Evolutionary conservation across 306 rosid species (phyloP).

Genomic region (Acacia confusa): DNA sequence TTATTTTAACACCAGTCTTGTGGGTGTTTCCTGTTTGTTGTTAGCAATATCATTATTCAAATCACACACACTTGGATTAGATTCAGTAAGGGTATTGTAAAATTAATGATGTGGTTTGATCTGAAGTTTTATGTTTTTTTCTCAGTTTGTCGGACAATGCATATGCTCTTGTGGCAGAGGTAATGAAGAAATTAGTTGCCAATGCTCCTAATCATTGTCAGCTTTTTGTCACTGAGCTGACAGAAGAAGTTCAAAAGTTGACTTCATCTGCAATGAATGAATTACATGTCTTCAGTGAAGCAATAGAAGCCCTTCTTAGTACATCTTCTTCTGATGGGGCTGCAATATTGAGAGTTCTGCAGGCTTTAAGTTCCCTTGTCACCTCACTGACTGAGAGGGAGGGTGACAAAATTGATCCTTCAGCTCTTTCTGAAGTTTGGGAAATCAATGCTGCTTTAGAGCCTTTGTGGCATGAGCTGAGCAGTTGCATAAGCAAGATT

Average conservation of each 20-base stretch:
- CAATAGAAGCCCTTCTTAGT: slow-evolving; percentile 79
- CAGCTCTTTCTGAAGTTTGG: slow-evolving; percentile 66
- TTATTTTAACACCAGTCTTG: slow-evolving; percentile 7
- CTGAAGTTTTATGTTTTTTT: slow-evolving; percentile 38
- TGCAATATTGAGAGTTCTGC: slow-evolving; percentile 92
- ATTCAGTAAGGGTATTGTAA: slow-evolving; percentile 11
- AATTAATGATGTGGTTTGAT: slow-evolving; percentile 22
- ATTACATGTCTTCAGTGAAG: slow-evolving; percentile 66
- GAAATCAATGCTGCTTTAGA: slow-evolving; percentile 85
- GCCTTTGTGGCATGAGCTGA: slow-evolving; percentile 91
- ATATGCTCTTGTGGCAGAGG: slow-evolving; percentile 86
- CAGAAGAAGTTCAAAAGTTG: slow-evolving; percentile 76
- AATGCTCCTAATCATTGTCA: slow-evolving; percentile 80
- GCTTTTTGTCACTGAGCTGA: slow-evolving; percentile 80
- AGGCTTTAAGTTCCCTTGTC: slow-evolving; percentile 89
- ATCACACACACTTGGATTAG: not conserved
- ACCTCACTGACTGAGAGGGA: slow-evolving; percentile 60
- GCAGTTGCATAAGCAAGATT: slow-evolving; percentile 88
- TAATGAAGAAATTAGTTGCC: slow-evolving; percentile 88
- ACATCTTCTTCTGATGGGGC: slow-evolving; percentile 89
- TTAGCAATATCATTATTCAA: slow-evolving; percentile 5
- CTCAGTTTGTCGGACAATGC: slow-evolving; percentile 90
- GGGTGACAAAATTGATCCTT: slow-evolving; percentile 44
- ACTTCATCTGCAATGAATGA: slow-evolving; percentile 85
- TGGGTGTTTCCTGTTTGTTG: slow-evolving; percentile 16